Evolutionary conservation across 176 grass and related monocot genomes (phyloP).

Genomic region (Coix lacrymajobi): DNA sequence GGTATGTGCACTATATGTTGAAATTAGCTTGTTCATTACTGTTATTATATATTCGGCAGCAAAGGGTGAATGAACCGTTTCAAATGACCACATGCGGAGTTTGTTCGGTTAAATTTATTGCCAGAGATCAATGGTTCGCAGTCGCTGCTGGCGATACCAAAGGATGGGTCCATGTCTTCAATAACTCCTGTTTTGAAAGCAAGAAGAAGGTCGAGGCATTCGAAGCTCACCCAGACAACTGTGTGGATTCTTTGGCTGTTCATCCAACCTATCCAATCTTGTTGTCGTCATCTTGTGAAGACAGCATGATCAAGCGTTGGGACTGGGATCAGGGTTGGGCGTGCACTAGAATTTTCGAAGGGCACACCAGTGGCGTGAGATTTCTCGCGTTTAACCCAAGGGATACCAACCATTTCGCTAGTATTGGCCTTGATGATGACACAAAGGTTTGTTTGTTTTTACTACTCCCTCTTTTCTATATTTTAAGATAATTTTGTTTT

Average conservation of each 20-base stretch:
- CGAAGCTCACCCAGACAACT: conserved; percentile 21
- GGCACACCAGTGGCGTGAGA: conserved; percentile 4
- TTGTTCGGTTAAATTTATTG: conserved; percentile 46
- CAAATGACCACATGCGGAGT: neutral
- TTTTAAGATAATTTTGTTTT: too few relatives aligned
- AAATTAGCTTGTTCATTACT: too few relatives aligned
- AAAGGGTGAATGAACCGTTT: neutral
- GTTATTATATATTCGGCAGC: neutral
- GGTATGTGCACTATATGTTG: too few relatives aligned
- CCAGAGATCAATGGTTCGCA: conserved; percentile 44
- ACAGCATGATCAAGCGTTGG: conserved; percentile 58
- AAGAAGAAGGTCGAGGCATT: conserved; percentile 37
- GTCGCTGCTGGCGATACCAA: conserved; percentile 31
- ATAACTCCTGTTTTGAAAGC: conserved; percentile 20
- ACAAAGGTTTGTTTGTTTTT: conserved; percentile 36
- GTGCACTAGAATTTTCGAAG: conserved; percentile 54
- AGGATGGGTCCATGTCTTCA: conserved; percentile 44
- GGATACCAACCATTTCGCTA: conserved; percentile 46
- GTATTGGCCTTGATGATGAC: conserved; percentile 31
- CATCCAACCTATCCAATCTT: conserved; percentile 54
- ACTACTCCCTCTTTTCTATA: too few relatives aligned
- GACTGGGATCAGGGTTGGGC: conserved; percentile 54
- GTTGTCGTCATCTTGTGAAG: conserved; percentile 42
- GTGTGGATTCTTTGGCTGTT: conserved; percentile 37
- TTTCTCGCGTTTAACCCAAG: conserved; percentile 52